Evolutionary conservation across 345 rosid species (phyloP), one percentile per base, ranked within the genome.

Genomic region (Gynandropsis gynandra): DNA sequence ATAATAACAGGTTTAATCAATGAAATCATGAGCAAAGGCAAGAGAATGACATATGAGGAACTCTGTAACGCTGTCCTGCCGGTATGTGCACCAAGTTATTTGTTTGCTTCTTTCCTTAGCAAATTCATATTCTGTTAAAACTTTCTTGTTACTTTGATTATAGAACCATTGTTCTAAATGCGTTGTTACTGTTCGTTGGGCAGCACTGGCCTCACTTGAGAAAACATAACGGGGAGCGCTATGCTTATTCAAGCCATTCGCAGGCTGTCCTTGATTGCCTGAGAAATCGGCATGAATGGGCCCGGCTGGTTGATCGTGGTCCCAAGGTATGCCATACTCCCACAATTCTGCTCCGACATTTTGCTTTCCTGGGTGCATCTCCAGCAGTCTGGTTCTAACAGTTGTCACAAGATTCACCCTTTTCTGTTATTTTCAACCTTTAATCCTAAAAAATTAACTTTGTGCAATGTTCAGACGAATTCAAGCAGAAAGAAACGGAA

Each of bases 201-300:
- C 78, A 93, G 97, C 95, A 93, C 61, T 93, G 99, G 99, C 83
- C 80, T 38, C 84, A 79, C 76, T 69, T 93, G 76, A 80, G 99
- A 74, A 93, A 93, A 79, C 97, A 88, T 63, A 93, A 93, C 56
- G 99, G 99, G 44, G 99, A 85, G 59, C 85, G 95, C 15, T 93
- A 88, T 69, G 99, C 99, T 9, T 93, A 93, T 78, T 81, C 97
- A 21, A 88, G 89, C 72, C 99, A 76, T 72, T 83, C 90, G 54
- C 99, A 93, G 62, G 99, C 99, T 56, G 99, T 88, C 77, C 95
- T 93, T 44, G 99, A 93, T 72, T 93, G 97, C 69, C 76, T 93
- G 63, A 75, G 99, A 56, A 93, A 88, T 60, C 80, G 97, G 63
- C 94, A 81, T 47, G 97, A 93, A 65, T 93, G 99, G 97, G 87